A percentile compares a stretch with the other conserved stretches of the same genome.
Evolutionary conservation across 2,329 filamentous ascomycete genomes (phyloP).

Genomic region (Ophiostoma populinum): DNA sequence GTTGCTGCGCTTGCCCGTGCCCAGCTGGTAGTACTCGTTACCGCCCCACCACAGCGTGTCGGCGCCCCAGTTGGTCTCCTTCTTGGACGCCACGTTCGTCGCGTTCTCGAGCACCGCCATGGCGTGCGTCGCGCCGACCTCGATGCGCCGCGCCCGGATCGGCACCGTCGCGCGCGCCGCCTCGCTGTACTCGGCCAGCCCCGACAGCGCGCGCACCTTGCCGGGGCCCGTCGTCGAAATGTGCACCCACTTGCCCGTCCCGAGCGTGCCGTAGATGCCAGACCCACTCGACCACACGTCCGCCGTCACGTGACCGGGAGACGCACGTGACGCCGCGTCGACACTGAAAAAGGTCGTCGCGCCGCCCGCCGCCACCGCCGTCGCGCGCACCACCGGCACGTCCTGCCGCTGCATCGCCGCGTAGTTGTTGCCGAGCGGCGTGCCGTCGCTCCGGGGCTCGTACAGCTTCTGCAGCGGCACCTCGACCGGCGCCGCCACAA

Average conservation of each 20-base stretch:
- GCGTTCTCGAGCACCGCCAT: constrained; percentile 73
- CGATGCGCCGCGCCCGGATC: constrained; percentile 58
- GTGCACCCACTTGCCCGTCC: constrained; percentile 80
- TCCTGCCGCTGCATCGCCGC: not conserved
- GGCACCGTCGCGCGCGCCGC: constrained; percentile 46
- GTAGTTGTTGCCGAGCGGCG: constrained; percentile 26
- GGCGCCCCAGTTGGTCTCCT: constrained; percentile 68
- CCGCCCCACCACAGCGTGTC: constrained; percentile 90
- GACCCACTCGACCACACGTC: constrained; percentile 81
- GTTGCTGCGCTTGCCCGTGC: constrained; percentile 79
- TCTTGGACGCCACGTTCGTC: constrained; percentile 36
- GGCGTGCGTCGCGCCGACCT: constrained; percentile 63
- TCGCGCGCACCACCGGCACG: constrained; percentile 38
- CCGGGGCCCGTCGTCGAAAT: constrained; percentile 53
- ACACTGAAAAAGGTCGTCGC: constrained; percentile 75
- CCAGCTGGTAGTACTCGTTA: constrained; percentile 86
- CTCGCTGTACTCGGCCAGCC: constrained; percentile 79
- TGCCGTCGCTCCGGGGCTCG: constrained; percentile 25
- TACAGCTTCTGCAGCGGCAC: constrained; percentile 61
- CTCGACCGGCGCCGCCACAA: constrained; percentile 51
- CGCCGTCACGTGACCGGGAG: constrained; percentile 48
- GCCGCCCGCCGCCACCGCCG: constrained; percentile 69
- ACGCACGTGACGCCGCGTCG: constrained; percentile 50
- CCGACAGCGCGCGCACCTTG: constrained; percentile 70
- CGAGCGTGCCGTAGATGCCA: constrained; percentile 69